These are phyloP conservation scores for Diaporthe sp. DNA, from an alignment of 2,329 filamentous ascomycete species.

Conservation along the genomic window DNA sequence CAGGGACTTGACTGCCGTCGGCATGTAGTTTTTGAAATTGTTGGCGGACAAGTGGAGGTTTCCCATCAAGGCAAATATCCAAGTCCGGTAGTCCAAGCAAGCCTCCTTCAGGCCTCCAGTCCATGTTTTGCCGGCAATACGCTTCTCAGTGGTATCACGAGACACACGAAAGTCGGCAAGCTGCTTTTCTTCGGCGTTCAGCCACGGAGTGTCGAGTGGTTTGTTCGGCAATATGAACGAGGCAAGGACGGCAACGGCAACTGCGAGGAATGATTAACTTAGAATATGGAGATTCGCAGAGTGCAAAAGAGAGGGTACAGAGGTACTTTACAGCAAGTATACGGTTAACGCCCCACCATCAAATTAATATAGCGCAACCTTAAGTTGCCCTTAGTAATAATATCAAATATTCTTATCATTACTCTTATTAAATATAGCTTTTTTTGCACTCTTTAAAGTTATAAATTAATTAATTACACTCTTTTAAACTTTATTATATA, in stretches of 20 bases:
- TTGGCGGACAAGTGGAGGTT: constrained; percentile 1
- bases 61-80: neutral
- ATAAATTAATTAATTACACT: too few relatives aligned
- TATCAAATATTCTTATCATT: too few relatives aligned
- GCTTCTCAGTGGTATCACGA: neutral
- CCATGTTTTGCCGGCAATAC: neutral
- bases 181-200: neutral
- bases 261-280: too few relatives aligned
- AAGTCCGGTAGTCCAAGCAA: neutral
- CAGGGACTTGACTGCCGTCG: neutral
- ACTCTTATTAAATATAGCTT: too few relatives aligned
- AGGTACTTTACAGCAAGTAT: too few relatives aligned
- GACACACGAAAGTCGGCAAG: neutral
- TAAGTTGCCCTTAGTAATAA: too few relatives aligned
- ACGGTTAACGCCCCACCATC: too few relatives aligned
- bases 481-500: too few relatives aligned
- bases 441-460: too few relatives aligned
- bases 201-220: neutral
- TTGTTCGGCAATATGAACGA: neutral
- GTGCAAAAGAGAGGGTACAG: too few relatives aligned
- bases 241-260: neutral
- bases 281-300: too few relatives aligned
- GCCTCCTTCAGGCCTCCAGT: neutral
- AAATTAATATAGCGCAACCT: too few relatives aligned
- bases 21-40: constrained; percentile 2